Percentiles rank a stretch among this genome's conserved stretches.
Evolutionary conservation across 192 early-diverging fungal genomes (phyloP).

Genomic region (Podila epicladia): DNA sequence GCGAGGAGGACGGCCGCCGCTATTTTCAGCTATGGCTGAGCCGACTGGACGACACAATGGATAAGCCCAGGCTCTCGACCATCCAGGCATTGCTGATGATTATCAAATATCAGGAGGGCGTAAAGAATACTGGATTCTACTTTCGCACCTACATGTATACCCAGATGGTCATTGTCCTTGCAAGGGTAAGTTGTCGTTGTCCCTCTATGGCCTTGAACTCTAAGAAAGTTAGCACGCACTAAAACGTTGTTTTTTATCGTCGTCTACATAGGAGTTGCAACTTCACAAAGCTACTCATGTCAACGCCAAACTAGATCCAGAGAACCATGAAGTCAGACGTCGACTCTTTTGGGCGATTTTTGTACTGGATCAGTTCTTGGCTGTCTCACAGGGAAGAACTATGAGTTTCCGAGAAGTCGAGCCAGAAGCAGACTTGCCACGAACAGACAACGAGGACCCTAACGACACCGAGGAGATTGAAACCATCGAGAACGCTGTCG

Average conservation of each 20-base stretch:
- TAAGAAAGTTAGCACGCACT: background rate
- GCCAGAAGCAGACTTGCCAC: slow-evolving; percentile 36
- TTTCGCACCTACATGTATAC: slow-evolving; percentile 59
- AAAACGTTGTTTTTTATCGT: background rate
- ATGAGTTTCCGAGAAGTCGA: slow-evolving; percentile 41
- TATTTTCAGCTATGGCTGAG: slow-evolving; percentile 39
- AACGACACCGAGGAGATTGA: slow-evolving; percentile 37
- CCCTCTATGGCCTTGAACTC: background rate
- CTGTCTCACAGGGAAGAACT: slow-evolving; percentile 32
- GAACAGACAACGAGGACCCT: slow-evolving; percentile 21
- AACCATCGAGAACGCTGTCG: slow-evolving; percentile 35
- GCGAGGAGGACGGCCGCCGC: slow-evolving; percentile 25
- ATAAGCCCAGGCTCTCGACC: slow-evolving; percentile 59
- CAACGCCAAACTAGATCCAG: slow-evolving; percentile 31
- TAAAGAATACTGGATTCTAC: slow-evolving; percentile 55
- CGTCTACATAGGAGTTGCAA: slow-evolving; percentile 23
- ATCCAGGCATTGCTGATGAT: slow-evolving; percentile 62
- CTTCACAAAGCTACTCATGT: slow-evolving; percentile 38
- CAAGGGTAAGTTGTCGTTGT: slow-evolving; percentile 18
- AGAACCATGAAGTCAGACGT: slow-evolving; percentile 40
- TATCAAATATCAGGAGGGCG: slow-evolving; percentile 60
- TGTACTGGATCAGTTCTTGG: slow-evolving; percentile 35
- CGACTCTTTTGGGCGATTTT: slow-evolving; percentile 39
- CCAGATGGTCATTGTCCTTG: slow-evolving; percentile 49
- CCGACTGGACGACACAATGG: slow-evolving; percentile 58